These are phyloP conservation scores for Ustilago vetiveriae DNA, from an alignment of 1,284 basidiomycete species.

Conservation along the genomic window DNA sequence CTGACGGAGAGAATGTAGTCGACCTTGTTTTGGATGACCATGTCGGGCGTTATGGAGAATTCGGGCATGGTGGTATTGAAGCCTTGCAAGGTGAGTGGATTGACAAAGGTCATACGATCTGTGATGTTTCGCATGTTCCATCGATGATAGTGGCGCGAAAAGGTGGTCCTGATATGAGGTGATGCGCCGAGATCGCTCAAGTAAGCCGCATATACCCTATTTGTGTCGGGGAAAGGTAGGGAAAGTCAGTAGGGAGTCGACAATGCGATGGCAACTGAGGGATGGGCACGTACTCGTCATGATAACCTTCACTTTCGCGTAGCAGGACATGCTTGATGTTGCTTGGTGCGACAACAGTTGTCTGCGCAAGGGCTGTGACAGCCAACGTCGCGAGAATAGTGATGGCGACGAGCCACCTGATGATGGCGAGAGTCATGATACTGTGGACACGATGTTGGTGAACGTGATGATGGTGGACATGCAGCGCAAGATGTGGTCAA, in stretches of 20 bases:
- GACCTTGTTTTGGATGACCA: slow-evolving; percentile 2
- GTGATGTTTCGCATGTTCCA: slow-evolving; percentile 9
- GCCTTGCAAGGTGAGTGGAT: background rate
- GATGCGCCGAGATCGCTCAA: slow-evolving; percentile 9
- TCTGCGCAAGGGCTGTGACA: too few species aligned
- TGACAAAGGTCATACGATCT: background rate
- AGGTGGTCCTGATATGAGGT: slow-evolving; percentile 9
- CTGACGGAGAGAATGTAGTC: slow-evolving; percentile 4
- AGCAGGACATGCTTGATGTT: slow-evolving; percentile 10
- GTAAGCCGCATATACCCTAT: slow-evolving; percentile 4
- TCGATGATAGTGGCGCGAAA: background rate
- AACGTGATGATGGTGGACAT: too few species aligned
- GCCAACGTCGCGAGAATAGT: too few species aligned
- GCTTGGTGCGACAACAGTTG: too few species aligned
- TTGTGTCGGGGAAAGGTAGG: too few species aligned
- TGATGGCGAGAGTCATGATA: too few species aligned
- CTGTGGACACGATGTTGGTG: too few species aligned
- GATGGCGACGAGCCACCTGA: too few species aligned
- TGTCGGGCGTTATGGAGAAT: background rate
- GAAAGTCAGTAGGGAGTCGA: too few species aligned
- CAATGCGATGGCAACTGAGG: too few species aligned
- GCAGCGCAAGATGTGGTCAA: too few species aligned
- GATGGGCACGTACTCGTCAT: too few species aligned
- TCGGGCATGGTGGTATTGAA: background rate
- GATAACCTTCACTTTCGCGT: slow-evolving; percentile 6